Evolutionary conservation across 2,329 filamentous ascomycete species (phyloP).

Genomic region (Dryadomyces quercus-mongolicae): DNA sequence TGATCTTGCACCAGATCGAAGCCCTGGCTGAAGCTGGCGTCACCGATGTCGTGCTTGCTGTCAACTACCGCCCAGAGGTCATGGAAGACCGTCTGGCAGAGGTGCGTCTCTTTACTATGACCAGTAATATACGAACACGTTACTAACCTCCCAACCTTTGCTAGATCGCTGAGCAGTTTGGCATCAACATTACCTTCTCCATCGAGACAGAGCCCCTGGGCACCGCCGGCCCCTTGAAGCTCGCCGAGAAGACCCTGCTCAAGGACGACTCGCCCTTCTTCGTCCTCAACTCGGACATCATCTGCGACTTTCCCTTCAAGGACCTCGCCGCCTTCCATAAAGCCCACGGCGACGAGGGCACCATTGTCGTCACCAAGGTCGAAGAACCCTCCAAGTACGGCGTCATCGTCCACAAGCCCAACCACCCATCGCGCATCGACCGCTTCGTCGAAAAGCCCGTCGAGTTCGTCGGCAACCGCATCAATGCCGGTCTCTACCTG

Average conservation of each 20-base stretch:
- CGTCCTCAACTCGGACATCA: slow-evolving; percentile 95
- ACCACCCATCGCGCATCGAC: slow-evolving; percentile 83
- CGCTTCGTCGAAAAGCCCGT: slow-evolving; percentile 99
- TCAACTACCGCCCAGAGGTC: slow-evolving; percentile 97
- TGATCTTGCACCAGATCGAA: slow-evolving; percentile 98
- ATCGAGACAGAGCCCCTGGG: slow-evolving; percentile 92
- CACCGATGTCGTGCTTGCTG: slow-evolving; percentile 92
- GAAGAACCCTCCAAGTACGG: slow-evolving; percentile 98
- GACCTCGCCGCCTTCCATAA: slow-evolving; percentile 88
- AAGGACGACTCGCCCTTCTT: slow-evolving; percentile 96
- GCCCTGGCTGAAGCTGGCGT: slow-evolving; percentile 87
- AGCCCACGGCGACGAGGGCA: slow-evolving; percentile 85
- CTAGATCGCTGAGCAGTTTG: slow-evolving; percentile 89
- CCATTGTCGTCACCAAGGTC: slow-evolving; percentile 96
- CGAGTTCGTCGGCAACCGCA: slow-evolving; percentile 96
- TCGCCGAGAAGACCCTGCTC: slow-evolving; percentile 80
- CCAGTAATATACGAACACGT: neutral
- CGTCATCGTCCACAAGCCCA: slow-evolving; percentile 94
- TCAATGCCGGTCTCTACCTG: slow-evolving; percentile 98
- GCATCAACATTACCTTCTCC: slow-evolving; percentile 93
- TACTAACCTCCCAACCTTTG: neutral
- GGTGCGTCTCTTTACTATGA: slow-evolving; percentile 35
- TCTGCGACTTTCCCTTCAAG: slow-evolving; percentile 94
- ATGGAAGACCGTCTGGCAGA: slow-evolving; percentile 92
- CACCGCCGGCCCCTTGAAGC: slow-evolving; percentile 88